A percentile compares a stretch with the other conserved stretches of the same genome.
phyloP scores from a whole-genome alignment of 169 alveolate genomes.

The Plasmodium billcollinsi region DNA sequence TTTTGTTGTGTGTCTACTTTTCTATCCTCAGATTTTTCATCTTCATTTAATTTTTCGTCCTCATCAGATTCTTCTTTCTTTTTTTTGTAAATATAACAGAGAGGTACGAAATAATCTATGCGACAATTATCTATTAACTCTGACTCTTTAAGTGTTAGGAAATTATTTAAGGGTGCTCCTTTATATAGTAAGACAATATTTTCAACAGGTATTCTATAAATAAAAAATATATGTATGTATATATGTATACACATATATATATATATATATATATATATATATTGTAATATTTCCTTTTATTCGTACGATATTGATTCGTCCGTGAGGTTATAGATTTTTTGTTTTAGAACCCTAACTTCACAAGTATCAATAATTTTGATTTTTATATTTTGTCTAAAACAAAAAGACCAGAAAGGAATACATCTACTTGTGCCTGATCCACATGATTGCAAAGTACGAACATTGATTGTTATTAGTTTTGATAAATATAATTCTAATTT shows the following conservation, averaged over 20 bases:
- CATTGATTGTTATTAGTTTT: conserved; percentile 42
- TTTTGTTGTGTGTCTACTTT: background rate
- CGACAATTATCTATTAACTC: conserved; percentile 41
- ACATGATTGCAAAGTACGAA: conserved; percentile 68
- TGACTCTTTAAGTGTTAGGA: conserved; percentile 57
- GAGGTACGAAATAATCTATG: conserved; percentile 53
- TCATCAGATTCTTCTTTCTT: conserved; percentile 2
- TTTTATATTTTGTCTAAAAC: conserved; percentile 60
- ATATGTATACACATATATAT: background rate
- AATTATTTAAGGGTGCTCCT: conserved; percentile 68
- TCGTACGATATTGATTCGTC: conserved; percentile 50
- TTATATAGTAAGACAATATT: conserved; percentile 46
- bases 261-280: background rate
- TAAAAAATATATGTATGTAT: background rate
- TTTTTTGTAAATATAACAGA: conserved; percentile 54
- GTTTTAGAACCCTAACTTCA: conserved; percentile 63
- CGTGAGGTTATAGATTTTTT: conserved; percentile 32
- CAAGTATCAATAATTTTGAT: conserved; percentile 42
- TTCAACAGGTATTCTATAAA: conserved; percentile 52
- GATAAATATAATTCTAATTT: conserved; percentile 56
- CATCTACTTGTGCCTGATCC: conserved; percentile 72
- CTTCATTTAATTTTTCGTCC: background rate
- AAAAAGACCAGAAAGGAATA: conserved; percentile 60
- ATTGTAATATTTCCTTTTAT: background rate
- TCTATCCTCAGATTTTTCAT: background rate